Conservation (phyloP, 495 filamentous ascomycete genomes). For the Penicillium riverlandense region DNA sequence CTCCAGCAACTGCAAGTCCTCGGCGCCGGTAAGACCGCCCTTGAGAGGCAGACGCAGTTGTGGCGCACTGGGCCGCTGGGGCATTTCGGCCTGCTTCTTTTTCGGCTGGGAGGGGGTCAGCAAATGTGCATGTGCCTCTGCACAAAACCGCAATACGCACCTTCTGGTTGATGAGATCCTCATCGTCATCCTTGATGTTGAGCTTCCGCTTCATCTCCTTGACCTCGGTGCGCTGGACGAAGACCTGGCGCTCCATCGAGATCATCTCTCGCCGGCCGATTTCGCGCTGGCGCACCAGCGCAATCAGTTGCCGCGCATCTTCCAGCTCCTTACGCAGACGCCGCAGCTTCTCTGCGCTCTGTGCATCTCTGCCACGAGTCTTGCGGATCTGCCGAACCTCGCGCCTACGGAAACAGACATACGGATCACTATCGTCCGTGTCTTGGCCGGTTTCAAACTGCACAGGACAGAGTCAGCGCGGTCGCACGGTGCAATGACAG, state of each 20-base stretch:
- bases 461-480: conserved; percentile 14
- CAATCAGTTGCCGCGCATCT: conserved; percentile 73
- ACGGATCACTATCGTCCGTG: conserved; percentile 92
- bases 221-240: conserved; percentile 69
- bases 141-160: conserved; percentile 36
- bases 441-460: conserved; percentile 88
- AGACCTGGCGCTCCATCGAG: conserved; percentile 63
- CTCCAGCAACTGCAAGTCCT: conserved; percentile 67
- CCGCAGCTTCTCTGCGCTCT: conserved; percentile 90
- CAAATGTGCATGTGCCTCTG: conserved; percentile 6
- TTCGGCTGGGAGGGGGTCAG: conserved; percentile 54
- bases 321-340: conserved; percentile 87
- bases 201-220: conserved; percentile 84
- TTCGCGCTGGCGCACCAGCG: conserved; percentile 72
- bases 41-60: conserved; percentile 64
- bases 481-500: neutral
- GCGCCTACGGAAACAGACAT: conserved; percentile 94
- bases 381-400: conserved; percentile 93
- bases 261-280: conserved; percentile 69
- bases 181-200: conserved; percentile 85
- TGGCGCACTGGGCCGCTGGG: conserved; percentile 47
- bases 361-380: conserved; percentile 86
- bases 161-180: conserved; percentile 92
- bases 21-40: conserved; percentile 56
- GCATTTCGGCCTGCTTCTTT: conserved; percentile 52